Percentiles rank a stretch among this genome's conserved stretches.
Evolutionary conservation across 1,284 basidiomycete genomes (phyloP).

Genomic region (Somion occarium): DNA sequence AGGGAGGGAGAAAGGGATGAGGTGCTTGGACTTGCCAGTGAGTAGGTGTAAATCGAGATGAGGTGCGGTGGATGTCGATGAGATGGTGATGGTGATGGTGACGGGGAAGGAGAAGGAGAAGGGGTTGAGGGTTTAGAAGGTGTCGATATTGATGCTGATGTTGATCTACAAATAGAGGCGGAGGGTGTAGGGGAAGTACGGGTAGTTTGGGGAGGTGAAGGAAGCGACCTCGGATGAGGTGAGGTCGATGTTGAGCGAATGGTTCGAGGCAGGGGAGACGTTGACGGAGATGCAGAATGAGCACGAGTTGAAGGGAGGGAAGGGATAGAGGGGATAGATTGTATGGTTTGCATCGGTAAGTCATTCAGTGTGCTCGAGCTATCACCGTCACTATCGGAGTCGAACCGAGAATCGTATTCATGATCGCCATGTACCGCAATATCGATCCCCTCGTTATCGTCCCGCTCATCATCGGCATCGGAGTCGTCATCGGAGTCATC

Average conservation of each 20-base stretch:
- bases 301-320: background rate
- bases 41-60: background rate
- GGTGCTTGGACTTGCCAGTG: background rate
- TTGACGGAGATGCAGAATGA: background rate
- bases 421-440: background rate
- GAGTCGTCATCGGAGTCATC: slow-evolving; percentile 3
- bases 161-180: background rate
- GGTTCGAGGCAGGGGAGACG: background rate
- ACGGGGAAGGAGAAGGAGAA: background rate
- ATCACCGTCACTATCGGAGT: background rate
- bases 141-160: background rate
- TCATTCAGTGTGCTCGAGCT: background rate
- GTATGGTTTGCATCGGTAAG: background rate
- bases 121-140: background rate
- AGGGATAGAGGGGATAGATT: background rate
- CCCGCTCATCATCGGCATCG: slow-evolving; percentile 1
- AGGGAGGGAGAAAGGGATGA: background rate
- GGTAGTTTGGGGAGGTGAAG: background rate
- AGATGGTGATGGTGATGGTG: background rate
- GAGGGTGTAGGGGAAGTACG: background rate
- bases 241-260: background rate
- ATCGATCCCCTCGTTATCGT: slow-evolving; percentile 2
- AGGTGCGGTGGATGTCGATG: background rate
- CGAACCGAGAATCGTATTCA: background rate
- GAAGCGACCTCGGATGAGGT: background rate